Percentiles rank a stretch among this genome's conserved stretches.
phyloP scores from a whole-genome alignment of 768 basidiomycete genomes.

The Kwoniella sp. region DNA sequence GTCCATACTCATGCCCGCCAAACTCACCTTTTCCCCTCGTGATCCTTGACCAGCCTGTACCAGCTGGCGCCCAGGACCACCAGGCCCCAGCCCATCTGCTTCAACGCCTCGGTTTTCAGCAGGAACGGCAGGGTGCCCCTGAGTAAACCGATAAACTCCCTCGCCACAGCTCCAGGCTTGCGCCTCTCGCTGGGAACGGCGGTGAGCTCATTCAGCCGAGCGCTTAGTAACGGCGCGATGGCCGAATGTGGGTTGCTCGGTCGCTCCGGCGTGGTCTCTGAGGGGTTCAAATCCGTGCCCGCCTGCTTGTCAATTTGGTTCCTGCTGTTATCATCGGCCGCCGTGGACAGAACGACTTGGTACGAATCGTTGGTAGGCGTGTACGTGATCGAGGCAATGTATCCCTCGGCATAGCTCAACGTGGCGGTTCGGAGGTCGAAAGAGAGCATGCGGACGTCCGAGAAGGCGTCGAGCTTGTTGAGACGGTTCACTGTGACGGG shows the following conservation, averaged over 20 bases:
- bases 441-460: constrained; percentile 73
- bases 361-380: constrained; percentile 41
- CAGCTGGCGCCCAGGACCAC: constrained; percentile 17
- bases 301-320: not conserved
- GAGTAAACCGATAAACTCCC: constrained; percentile 29
- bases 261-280: not conserved
- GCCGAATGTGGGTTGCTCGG: constrained; percentile 62
- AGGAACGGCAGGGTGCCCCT: constrained; percentile 65
- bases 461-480: constrained; percentile 67
- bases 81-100: constrained; percentile 1
- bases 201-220: constrained; percentile 63
- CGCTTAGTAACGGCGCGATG: constrained; percentile 69
- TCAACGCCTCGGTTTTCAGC: constrained; percentile 58
- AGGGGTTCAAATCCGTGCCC: not conserved
- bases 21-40: constrained; percentile 14
- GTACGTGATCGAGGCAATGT: constrained; percentile 40
- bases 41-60: constrained; percentile 34
- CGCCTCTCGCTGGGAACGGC: not conserved
- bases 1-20: not conserved
- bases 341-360: constrained; percentile 35
- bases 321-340: not conserved
- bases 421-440: constrained; percentile 92
- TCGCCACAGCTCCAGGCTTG: constrained; percentile 15
- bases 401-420: constrained; percentile 61
- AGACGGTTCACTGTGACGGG: constrained; percentile 67